phyloP scores from a whole-genome alignment of 495 filamentous ascomycete species.

The Thermochaetoides thermophila region DNA sequence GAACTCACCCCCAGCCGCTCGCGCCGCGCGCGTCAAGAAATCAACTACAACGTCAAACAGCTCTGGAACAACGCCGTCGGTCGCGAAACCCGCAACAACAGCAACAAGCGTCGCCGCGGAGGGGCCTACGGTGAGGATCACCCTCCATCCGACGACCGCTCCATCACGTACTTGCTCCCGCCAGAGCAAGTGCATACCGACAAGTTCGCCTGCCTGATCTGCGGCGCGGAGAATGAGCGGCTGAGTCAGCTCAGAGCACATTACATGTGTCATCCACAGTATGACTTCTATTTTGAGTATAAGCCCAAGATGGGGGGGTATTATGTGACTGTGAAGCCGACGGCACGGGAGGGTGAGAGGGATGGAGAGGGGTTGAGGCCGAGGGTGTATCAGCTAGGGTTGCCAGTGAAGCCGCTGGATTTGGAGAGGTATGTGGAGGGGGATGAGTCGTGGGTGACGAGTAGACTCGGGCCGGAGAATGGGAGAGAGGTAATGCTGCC shows the following conservation, averaged over 20 bases:
- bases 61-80: conserved; percentile 33
- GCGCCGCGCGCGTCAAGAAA: conserved; percentile 23
- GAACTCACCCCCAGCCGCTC: conserved; percentile 26
- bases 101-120: conserved; percentile 28
- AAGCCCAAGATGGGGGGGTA: conserved; percentile 8
- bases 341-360: conserved; percentile 1
- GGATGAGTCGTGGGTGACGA: conserved; percentile 26
- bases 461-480: conserved; percentile 25
- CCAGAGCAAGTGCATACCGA: conserved; percentile 28
- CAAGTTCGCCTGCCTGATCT: conserved; percentile 31
- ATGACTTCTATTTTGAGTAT: conserved; percentile 29
- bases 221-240: conserved; percentile 25
- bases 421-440: conserved; percentile 26
- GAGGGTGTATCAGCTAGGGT: conserved; percentile 23
- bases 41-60: conserved; percentile 39
- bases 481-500: conserved; percentile 16
- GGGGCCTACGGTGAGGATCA: conserved; percentile 16
- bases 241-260: conserved; percentile 32
- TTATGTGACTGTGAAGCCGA: conserved; percentile 13
- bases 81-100: conserved; percentile 26
- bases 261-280: conserved; percentile 27
- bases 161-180: conserved; percentile 30
- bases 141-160: conserved; percentile 17
- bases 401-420: conserved; percentile 22
- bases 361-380: conserved; percentile 9